Base-by-base conservation (phyloP, 1,284 basidiomycete genomes). In the Chalciporus sp. region DNA sequence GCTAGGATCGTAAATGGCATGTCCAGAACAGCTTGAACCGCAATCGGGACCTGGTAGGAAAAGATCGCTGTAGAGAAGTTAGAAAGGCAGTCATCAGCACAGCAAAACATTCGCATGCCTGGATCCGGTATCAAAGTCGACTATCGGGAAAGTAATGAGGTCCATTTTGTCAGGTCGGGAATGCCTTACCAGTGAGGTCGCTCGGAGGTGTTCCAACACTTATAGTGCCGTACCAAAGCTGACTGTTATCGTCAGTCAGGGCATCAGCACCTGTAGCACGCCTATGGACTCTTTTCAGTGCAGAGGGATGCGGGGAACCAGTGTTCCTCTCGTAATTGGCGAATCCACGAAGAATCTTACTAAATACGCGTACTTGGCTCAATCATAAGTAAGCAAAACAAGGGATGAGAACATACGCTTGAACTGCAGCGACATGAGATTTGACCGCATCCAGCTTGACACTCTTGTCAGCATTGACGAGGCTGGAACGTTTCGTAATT, bases 11-110 rank as follows among this genome's bases (percentile, higher is more conserved):
- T 72, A 74, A 16, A 42, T 4, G 1, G 47, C 60, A 53, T 72
- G 70, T 0, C 70, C 68, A 1, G 53, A 27, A 60, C 73, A 75
- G 42, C 51, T 58, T 14, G 47, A 42, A 7, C 42, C 50, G 45
- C 68, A 69, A 26, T 37, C 31, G 10, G 58, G 27, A 28, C 53
- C 58, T n/a, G 66, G 62, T 17, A 67, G 42, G 58, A 67, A 69
- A 35, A 71, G 61, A 57, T 76, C 75, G 5, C 65, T 64, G 42
- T 65, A 67, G 26, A 73, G 72, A 12, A 74, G 76, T 58, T 77
- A 51, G 73, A 74, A 51, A 23, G 8, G 23, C 26, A 66, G 12
- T 28, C 14, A 19, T 3, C 19, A 23, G 12, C 9, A 1, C 35
- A 27, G 14, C 14, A n/a, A 3, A n/a, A 27, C 7, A 2, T 17